These are phyloP conservation scores for Auxenochlorella pyrenoidosa DNA, from an alignment of 139 green algal species.

Conservation along the genomic window DNA sequence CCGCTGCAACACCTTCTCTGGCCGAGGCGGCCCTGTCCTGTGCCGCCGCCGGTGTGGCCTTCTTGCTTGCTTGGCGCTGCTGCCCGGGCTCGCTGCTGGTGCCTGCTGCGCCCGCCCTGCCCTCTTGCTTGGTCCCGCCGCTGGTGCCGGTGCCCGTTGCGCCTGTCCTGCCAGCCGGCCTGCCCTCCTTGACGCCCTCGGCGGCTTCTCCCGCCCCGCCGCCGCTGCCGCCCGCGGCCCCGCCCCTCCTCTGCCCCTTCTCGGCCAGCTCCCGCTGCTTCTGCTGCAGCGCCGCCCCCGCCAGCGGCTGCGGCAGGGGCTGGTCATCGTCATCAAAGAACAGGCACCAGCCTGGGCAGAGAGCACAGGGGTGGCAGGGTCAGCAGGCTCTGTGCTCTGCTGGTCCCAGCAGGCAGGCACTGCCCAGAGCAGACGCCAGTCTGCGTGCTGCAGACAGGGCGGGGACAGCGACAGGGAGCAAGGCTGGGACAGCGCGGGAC, in stretches of 20 bases:
- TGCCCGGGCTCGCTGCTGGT: background rate
- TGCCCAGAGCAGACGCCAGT: too few relatives aligned
- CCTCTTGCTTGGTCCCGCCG: background rate
- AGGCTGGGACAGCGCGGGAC: too few relatives aligned
- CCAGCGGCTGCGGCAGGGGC: constrained; percentile 18
- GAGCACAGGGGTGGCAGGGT: too few relatives aligned
- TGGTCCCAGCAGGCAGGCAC: too few relatives aligned
- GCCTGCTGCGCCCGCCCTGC: background rate
- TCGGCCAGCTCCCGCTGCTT: constrained; percentile 11
- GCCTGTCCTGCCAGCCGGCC: background rate
- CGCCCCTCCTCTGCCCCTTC: background rate
- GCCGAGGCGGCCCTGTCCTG: background rate
- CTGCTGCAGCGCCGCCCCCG: background rate
- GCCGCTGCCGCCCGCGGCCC: background rate
- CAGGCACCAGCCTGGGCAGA: constrained; percentile 9
- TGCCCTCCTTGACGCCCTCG: background rate
- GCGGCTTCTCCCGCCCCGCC: background rate
- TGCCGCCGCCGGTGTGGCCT: background rate
- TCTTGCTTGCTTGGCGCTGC: background rate
- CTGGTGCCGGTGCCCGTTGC: background rate
- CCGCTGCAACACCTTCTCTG: background rate
- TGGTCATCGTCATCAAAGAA: constrained; percentile 27
- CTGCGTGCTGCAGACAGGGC: too few relatives aligned
- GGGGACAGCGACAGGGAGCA: background rate
- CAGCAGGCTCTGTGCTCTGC: too few relatives aligned